Base-by-base conservation (phyloP, 768 basidiomycete genomes). In the Agaricus blazei region DNA sequence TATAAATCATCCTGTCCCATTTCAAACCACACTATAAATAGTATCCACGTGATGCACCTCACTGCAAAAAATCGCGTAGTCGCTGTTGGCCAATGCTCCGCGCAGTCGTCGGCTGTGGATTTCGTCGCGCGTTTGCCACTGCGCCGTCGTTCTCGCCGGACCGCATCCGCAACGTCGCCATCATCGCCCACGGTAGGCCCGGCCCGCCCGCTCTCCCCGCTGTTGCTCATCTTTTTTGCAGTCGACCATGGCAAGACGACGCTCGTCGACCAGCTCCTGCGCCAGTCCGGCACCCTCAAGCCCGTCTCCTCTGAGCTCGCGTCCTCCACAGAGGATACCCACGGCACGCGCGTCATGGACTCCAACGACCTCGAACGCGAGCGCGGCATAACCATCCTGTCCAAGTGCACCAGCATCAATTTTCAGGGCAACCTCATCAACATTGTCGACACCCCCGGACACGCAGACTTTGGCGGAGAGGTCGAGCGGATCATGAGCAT, bases 381-480 rank as follows among this genome's bases (percentile, higher is more conserved):
- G 58, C 77, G 82, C 2, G 81, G 82, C 8, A 84, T 84, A 51
- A 83, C 82, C 14, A 84, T 84, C 55, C 73, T 82, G 45, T 80
- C 79, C 0, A 82, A 82, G 57, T 81, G 79, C 66, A 81, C 81
- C 2, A 79, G 76, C 47, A 73, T 80, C 19, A 70, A 68, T 43
- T 82, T 79, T 63, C 71, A 76, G 40, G 70, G 73, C 2, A 76
- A 75, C 60, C 68, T 77, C 3, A 79, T 82, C 58, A 84, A 82
- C 51, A 79, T 84, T 58, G 77, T 83, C 57, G 82, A 84, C 60
- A 84, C 82, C 0, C 82, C 81, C 0, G 81, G 82, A 50, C 82
- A 84, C 64, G 81, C 81, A 6, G 82, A 84, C 60, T 82, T 84
- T 66, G 81, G 81, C 34, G 81, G 81, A 53, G 82, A 84, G 64